phyloP scores from a whole-genome alignment of 345 rosid species.

The Camelina neglecta region DNA sequence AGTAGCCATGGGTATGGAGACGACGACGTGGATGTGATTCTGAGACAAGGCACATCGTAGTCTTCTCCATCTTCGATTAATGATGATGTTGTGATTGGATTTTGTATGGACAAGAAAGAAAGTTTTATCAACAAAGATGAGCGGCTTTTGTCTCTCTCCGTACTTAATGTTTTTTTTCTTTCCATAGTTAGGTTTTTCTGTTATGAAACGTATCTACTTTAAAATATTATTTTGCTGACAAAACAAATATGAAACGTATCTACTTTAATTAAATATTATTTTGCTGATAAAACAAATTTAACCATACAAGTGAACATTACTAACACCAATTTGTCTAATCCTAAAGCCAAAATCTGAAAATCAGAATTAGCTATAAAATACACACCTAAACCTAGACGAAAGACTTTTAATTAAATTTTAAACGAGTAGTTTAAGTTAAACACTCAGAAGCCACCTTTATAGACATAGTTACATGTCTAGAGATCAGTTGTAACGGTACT shows the following conservation, averaged over 20 bases:
- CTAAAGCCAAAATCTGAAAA: background rate
- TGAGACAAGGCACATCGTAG: conserved; percentile 37
- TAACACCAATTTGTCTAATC: conserved; percentile 17
- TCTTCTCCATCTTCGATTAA: conserved; percentile 22
- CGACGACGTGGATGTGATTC: conserved; percentile 30
- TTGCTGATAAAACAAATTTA: background rate
- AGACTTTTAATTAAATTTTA: background rate
- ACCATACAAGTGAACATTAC: conserved; percentile 9
- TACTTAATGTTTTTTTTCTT: too few species aligned
- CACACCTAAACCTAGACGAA: conserved; percentile 18
- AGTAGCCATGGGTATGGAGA: conserved; percentile 54
- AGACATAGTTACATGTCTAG: background rate
- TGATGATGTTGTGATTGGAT: conserved; percentile 15
- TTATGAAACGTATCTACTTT: background rate
- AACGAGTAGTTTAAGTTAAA: conserved; percentile 9
- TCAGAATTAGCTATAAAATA: too few species aligned
- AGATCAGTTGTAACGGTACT: conserved; percentile 37
- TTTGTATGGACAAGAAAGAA: conserved; percentile 43
- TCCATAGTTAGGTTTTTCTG: conserved; percentile 16
- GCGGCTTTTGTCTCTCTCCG: conserved; percentile 15
- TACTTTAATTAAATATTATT: background rate
- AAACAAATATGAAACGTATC: too few species aligned
- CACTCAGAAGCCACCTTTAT: conserved; percentile 11
- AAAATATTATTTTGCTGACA: too few species aligned
- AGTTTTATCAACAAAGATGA: conserved; percentile 32